Percentiles rank a stretch among this genome's conserved stretches.
phyloP scores from a whole-genome alignment of 1,139 yeast genomes.

The Debaryomycetaceae sp. region DNA sequence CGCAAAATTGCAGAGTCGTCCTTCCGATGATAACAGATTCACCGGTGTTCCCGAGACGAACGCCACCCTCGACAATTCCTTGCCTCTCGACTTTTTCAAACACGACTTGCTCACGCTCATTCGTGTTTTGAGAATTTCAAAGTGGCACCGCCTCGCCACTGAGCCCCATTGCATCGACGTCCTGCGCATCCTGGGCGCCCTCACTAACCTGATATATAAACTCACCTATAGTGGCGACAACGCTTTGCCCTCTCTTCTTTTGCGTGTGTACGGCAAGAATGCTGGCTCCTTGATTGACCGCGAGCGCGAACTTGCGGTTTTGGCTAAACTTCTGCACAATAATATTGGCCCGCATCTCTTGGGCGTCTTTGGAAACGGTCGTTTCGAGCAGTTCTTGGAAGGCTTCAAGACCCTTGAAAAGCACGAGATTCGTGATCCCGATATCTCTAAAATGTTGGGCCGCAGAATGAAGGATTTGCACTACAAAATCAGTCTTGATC shows the following conservation, averaged over 20 bases:
- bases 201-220: conserved; percentile 82
- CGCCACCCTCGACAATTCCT: conserved; percentile 45
- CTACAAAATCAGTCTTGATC: conserved; percentile 57
- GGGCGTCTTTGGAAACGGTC: conserved; percentile 84
- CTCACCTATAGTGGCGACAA: conserved; percentile 32
- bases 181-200: conserved; percentile 74
- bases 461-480: conserved; percentile 95
- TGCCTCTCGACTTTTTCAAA: conserved; percentile 77
- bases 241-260: conserved; percentile 38
- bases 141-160: conserved; percentile 55
- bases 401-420: conserved; percentile 69
- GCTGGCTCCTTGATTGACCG: conserved; percentile 83
- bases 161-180: conserved; percentile 36
- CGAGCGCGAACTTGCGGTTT: conserved; percentile 61
- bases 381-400: conserved; percentile 84
- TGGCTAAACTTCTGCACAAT: conserved; percentile 62
- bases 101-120: conserved; percentile 65
- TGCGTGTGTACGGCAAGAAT: conserved; percentile 87
- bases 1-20: not conserved
- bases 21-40: not conserved
- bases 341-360: conserved; percentile 81
- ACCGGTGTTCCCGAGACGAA: not conserved
- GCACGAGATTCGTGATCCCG: conserved; percentile 62
- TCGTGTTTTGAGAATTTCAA: conserved; percentile 55
- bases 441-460: conserved; percentile 76